Conservation (phyloP, 2,329 filamentous ascomycete species). For the Ophiocordyceps camponoti-leonardi region DNA sequence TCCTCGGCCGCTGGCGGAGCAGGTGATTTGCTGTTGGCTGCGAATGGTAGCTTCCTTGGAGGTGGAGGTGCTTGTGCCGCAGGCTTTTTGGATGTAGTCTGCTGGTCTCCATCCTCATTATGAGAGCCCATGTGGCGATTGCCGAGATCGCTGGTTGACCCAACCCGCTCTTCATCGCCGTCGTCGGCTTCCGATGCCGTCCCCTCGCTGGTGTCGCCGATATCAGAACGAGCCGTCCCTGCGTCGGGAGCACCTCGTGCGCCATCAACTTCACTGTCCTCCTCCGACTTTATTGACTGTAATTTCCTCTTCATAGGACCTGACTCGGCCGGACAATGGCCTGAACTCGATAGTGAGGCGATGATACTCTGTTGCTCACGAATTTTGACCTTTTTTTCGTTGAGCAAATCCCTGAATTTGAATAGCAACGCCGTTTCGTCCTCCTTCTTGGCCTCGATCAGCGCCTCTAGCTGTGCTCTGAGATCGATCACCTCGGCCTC, state of each 20-base stretch:
- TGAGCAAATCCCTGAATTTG: constrained; percentile 54
- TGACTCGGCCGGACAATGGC: constrained; percentile 16
- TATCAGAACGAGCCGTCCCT: constrained; percentile 21
- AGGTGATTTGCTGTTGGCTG: constrained; percentile 15
- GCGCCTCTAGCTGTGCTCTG: constrained; percentile 44
- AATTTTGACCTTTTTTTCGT: constrained; percentile 69
- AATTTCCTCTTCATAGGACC: constrained; percentile 33
- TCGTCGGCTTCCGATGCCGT: constrained; percentile 26
- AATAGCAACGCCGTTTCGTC: constrained; percentile 49
- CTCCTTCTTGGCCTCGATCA: constrained; percentile 46
- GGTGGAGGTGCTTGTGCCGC: constrained; percentile 15
- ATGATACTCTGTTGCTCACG: constrained; percentile 52
- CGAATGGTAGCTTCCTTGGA: constrained; percentile 26
- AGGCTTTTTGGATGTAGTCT: constrained; percentile 4
- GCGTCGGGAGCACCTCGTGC: constrained; percentile 14
- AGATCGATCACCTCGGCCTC: constrained; percentile 41
- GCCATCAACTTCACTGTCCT: constrained; percentile 25
- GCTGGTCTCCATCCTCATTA: not conserved
- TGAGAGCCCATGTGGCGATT: not conserved
- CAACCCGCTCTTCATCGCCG: constrained; percentile 15
- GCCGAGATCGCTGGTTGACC: constrained; percentile 4
- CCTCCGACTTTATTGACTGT: constrained; percentile 21
- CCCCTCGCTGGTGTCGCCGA: constrained; percentile 21
- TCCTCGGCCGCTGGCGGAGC: constrained; percentile 14
- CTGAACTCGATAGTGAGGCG: constrained; percentile 20